Conservation (phyloP, 768 basidiomycete species). For the Mycena belliarum region DNA sequence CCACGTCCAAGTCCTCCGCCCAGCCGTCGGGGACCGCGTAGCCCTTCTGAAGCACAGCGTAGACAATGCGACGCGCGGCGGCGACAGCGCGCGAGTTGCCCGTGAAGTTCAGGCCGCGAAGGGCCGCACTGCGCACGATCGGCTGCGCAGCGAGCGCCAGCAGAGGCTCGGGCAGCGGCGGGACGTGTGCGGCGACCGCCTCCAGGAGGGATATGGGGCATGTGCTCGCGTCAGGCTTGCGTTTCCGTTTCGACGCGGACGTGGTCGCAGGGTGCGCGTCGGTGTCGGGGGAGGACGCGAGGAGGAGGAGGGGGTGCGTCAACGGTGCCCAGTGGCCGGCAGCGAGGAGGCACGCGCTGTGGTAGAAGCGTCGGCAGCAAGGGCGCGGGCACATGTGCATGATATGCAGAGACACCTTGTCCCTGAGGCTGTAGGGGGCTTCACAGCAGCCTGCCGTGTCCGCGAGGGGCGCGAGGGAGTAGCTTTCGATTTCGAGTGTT, state of each 20-base stretch:
- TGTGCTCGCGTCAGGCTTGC: no score
- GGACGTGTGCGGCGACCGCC: background rate
- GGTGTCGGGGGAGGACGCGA: slow-evolving; percentile 1
- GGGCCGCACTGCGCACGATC: slow-evolving; percentile 16
- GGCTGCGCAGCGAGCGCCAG: slow-evolving; percentile 14
- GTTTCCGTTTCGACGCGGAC: background rate
- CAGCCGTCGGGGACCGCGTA: background rate
- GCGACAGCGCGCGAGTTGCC: slow-evolving; percentile 8
- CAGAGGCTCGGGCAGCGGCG: background rate
- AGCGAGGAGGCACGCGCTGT: slow-evolving; percentile 5
- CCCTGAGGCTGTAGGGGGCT: slow-evolving; percentile 3
- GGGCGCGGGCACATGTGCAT: slow-evolving; percentile 19
- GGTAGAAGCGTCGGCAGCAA: slow-evolving; percentile 10
- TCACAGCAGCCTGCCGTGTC: slow-evolving; percentile 6
- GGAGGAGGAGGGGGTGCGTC: background rate
- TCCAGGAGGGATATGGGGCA: background rate
- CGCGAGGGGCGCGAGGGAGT: background rate
- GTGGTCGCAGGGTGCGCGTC: background rate
- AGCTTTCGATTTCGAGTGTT: background rate
- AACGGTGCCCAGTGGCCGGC: background rate
- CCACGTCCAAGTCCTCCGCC: background rate
- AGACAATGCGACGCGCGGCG: background rate
- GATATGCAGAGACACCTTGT: background rate
- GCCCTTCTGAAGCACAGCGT: background rate
- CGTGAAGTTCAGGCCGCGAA: background rate